phyloP scores from a whole-genome alignment of 495 filamentous ascomycete genomes.

The Penicillium cinerascens region DNA sequence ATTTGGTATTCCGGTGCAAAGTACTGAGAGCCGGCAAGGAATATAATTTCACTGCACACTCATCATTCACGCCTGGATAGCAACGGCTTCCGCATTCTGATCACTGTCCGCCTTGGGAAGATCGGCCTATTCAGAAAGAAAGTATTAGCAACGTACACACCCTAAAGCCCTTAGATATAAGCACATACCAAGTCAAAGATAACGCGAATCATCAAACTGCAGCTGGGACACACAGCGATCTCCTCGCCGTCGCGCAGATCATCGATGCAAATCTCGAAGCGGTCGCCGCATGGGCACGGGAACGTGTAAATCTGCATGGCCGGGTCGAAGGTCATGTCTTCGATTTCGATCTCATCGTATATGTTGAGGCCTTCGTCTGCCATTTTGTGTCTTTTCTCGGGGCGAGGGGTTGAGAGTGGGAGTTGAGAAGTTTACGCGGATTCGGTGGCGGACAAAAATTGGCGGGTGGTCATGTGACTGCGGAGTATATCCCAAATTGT shows the following conservation, averaged over 20 bases:
- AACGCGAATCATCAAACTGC: constrained; percentile 91
- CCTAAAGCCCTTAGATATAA: background rate
- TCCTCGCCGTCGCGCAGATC: constrained; percentile 88
- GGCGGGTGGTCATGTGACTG: constrained; percentile 31
- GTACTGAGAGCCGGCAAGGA: background rate
- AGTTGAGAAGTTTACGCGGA: background rate
- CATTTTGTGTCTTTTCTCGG: constrained; percentile 43
- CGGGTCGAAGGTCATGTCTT: constrained; percentile 94
- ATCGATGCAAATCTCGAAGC: constrained; percentile 85
- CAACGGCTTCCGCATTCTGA: constrained; percentile 29
- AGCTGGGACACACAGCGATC: constrained; percentile 92
- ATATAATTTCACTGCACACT: background rate
- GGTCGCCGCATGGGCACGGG: constrained; percentile 95
- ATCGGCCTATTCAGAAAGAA: constrained; percentile 34
- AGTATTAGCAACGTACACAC: constrained; percentile 12
- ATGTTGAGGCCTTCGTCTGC: constrained; percentile 67
- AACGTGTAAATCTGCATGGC: constrained; percentile 85
- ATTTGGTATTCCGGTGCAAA: background rate
- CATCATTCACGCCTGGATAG: constrained; percentile 36
- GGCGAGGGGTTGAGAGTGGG: background rate
- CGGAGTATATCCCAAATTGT: constrained; percentile 3
- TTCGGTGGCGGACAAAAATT: constrained; percentile 24
- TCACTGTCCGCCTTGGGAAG: constrained; percentile 40
- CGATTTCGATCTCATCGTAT: constrained; percentile 99
- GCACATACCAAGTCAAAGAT: constrained; percentile 79